Evolutionary conservation across 1,284 basidiomycete species (phyloP), one percentile per base, ranked within the genome.

Genomic region (Papiliotrema fonsecae): DNA sequence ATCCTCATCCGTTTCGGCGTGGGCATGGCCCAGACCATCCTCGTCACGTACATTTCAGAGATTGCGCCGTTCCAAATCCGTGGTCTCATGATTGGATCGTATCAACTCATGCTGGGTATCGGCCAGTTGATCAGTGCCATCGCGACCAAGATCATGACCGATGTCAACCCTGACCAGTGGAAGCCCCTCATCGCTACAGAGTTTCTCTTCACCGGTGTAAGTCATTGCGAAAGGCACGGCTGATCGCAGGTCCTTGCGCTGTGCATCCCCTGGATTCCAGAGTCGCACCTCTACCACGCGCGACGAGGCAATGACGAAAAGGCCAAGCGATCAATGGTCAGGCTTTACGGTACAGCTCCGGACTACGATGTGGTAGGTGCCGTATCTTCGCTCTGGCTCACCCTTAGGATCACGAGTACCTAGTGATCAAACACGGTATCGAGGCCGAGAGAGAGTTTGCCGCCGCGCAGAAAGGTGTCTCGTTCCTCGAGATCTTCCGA

Each of bases 31-130:
- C 56, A 58, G 42, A 35, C 54, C 6, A 56, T 56, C 37, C 34
- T 61, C 0, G 42, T 61, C 50, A 57, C 56, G 31, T 61, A 61
- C 46, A 48, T 61, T 14, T 58, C 58, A 2, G 58, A 61, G 25
- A 11, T 61, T 13, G 42, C 58, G 7, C 58, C 58, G 25, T 56
- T 56, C 54, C 58, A 61, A 39, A 36, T 61, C 24, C 42, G 58
- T 43, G 58, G 58, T n/a, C 50, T 52, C 47, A 56, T 58, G 52
- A 51, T 58, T 24, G 55, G 49, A 4, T 38, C 56, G 4, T 61
- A 61, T 27, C 56, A 58, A 42, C 28, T 61, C 16, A 25, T 52
- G 21, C 35, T 61, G n/a, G 46, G 45, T 19, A 27, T 43, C 28
- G 58, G 56, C 31, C 58, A 61, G 49, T 34, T 61, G 11, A 51